Conservation (phyloP, 2,329 filamentous ascomycete species). For the Diaporthe citrichinensis region DNA sequence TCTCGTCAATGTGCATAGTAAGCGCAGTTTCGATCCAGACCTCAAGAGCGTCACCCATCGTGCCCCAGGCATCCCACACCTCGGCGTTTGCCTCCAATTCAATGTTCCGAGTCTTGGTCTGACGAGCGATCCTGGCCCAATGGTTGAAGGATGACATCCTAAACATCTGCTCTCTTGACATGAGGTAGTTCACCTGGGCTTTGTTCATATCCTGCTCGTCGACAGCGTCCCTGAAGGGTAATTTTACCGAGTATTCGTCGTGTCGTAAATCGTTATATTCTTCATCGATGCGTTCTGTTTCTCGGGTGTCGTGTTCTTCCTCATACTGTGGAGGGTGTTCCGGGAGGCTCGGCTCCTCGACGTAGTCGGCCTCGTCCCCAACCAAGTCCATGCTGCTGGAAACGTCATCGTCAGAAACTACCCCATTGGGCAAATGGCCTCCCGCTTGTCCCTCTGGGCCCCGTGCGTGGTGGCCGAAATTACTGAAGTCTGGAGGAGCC, state of each 20-base stretch:
- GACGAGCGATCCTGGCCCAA: conserved; percentile 35
- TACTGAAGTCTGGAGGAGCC: conserved; percentile 38
- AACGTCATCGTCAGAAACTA: conserved; percentile 35
- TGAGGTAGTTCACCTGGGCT: conserved; percentile 38
- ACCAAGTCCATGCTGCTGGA: conserved; percentile 36
- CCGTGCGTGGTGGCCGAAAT: conserved; percentile 23
- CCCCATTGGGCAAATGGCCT: conserved; percentile 14
- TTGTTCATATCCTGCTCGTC: conserved; percentile 35
- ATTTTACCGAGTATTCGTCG: conserved; percentile 35
- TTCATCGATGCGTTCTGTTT: conserved; percentile 35
- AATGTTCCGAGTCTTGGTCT: conserved; percentile 34
- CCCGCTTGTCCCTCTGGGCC: neutral
- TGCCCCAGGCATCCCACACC: conserved; percentile 40
- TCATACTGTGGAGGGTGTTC: conserved; percentile 26
- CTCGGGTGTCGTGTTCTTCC: conserved; percentile 38
- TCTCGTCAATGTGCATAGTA: conserved; percentile 41
- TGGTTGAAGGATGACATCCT: conserved; percentile 42
- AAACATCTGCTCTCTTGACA: conserved; percentile 40
- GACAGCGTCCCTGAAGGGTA: conserved; percentile 34
- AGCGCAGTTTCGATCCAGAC: conserved; percentile 57
- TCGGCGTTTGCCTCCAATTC: conserved; percentile 38
- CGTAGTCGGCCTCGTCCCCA: conserved; percentile 4
- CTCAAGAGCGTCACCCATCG: conserved; percentile 49
- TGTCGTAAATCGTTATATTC: conserved; percentile 40
- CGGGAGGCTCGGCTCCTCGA: conserved; percentile 34